Percentiles rank a stretch among this genome's conserved stretches.
phyloP scores from a whole-genome alignment of 495 filamentous ascomycete species.

The Jackrogersella minutella region DNA sequence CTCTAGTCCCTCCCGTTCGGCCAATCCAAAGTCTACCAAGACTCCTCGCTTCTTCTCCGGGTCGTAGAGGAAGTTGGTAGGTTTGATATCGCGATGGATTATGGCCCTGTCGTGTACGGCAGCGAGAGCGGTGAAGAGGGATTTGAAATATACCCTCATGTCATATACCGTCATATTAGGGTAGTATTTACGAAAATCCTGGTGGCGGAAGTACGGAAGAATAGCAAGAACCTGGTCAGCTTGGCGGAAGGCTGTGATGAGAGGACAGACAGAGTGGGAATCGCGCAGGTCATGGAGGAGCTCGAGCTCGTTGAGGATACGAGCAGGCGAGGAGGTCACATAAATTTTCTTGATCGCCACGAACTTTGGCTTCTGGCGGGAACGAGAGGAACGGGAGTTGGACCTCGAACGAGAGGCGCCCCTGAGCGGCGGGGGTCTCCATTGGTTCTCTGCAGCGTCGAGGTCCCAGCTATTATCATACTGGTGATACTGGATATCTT shows the following conservation, averaged over 20 bases:
- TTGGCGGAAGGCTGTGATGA: conserved; percentile 94
- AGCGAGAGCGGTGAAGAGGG: conserved; percentile 82
- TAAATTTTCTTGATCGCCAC: conserved; percentile 99
- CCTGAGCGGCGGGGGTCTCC: conserved; percentile 67
- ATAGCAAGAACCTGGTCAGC: conserved; percentile 95
- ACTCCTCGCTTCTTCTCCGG: conserved; percentile 81
- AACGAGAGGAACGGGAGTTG: conserved; percentile 24
- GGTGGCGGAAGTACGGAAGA: conserved; percentile 92
- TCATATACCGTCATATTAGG: conserved; percentile 83
- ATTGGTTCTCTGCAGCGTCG: conserved; percentile 68
- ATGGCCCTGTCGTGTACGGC: conserved; percentile 85
- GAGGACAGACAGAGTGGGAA: conserved; percentile 84
- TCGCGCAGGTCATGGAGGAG: conserved; percentile 89
- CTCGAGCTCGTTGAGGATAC: conserved; percentile 97
- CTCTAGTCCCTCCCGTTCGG: conserved; percentile 82
- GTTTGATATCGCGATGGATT: conserved; percentile 97
- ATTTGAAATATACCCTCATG: conserved; percentile 87
- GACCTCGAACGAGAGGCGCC: conserved; percentile 29
- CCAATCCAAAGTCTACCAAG: conserved; percentile 94
- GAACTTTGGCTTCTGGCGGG: conserved; percentile 67
- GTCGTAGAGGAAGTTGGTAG: conserved; percentile 99
- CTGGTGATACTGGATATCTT: conserved; percentile 86
- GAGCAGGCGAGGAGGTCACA: conserved; percentile 89
- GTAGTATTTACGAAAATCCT: conserved; percentile 96
- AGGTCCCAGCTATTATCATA: conserved; percentile 91